Evolutionary conservation across 208 protist species (phyloP).

Genomic region (Angomonas deanei): DNA sequence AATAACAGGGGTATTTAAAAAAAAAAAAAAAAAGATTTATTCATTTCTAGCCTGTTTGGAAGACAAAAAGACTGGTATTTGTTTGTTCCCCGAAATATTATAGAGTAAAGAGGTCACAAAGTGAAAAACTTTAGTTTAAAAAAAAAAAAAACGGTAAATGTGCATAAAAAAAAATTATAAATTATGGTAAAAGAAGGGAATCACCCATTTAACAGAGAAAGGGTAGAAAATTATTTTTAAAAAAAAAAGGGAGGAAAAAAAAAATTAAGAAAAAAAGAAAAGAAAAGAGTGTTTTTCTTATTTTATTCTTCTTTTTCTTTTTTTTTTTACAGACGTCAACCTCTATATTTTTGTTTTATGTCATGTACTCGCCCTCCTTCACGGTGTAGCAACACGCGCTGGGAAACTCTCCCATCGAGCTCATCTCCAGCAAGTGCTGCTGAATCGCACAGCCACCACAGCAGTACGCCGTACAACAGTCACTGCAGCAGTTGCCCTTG

Average conservation of each 20-base stretch:
- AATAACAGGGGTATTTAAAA: too few relatives aligned
- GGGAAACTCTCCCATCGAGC: neutral
- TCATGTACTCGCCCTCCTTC: neutral
- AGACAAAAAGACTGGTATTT: neutral
- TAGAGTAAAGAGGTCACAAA: neutral
- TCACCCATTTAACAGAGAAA: too few relatives aligned
- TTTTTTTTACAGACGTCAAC: neutral
- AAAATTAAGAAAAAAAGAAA: neutral
- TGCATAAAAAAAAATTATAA: slow-evolving; percentile 1
- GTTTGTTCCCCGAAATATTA: neutral
- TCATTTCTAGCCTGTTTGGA: neutral
- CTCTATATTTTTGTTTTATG: neutral
- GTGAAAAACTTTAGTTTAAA: neutral
- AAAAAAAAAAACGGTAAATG: slow-evolving; percentile 5
- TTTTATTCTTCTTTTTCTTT: neutral
- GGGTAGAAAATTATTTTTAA: neutral
- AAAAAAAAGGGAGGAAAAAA: neutral
- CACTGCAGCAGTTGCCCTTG: neutral
- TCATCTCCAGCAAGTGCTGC: neutral
- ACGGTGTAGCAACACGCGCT: neutral
- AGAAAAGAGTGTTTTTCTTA: neutral
- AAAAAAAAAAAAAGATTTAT: slow-evolving; percentile 1
- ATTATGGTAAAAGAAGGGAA: neutral
- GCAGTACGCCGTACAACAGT: neutral
- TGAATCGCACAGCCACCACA: neutral